Evolutionary conservation across 2,329 filamentous ascomycete species (phyloP).

Genomic region (Knoxdaviesia proteae): DNA sequence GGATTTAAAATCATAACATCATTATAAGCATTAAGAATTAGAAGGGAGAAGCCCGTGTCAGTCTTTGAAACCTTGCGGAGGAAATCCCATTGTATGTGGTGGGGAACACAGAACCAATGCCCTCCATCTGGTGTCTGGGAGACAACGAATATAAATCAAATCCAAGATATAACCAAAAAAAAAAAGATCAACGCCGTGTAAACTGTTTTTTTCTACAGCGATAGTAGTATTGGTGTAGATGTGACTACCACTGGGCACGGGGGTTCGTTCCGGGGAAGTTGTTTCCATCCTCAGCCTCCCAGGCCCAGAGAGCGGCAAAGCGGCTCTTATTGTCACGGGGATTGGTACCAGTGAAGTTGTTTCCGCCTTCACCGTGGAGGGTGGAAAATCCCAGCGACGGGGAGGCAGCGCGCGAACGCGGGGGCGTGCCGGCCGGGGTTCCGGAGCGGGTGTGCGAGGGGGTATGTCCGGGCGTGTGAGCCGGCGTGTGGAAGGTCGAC

Average conservation of each 20-base stretch:
- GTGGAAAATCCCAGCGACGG: no score
- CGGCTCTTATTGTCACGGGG: slow-evolving; percentile 1
- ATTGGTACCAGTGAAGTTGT: slow-evolving; percentile 5
- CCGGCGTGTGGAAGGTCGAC: not conserved
- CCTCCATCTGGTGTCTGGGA: no score
- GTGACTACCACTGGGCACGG: not conserved
- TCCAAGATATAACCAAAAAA: not conserved
- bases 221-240: no score
- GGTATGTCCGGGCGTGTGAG: no score
- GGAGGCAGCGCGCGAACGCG: no score
- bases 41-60: no score
- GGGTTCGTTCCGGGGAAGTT: slow-evolving; percentile 4
- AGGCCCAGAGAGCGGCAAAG: not conserved
- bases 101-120: not conserved
- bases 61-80: not conserved
- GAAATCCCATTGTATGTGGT: not conserved
- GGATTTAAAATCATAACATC: no score
- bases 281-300: slow-evolving; percentile 2
- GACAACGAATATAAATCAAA: no score
- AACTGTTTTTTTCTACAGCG: no score
- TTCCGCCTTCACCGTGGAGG: slow-evolving; percentile 1
- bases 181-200: not conserved
- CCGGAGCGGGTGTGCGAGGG: no score
- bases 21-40: no score
- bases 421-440: no score